Base-by-base conservation (phyloP, 345 rosid genomes). In the Psidium guajava region DNA sequence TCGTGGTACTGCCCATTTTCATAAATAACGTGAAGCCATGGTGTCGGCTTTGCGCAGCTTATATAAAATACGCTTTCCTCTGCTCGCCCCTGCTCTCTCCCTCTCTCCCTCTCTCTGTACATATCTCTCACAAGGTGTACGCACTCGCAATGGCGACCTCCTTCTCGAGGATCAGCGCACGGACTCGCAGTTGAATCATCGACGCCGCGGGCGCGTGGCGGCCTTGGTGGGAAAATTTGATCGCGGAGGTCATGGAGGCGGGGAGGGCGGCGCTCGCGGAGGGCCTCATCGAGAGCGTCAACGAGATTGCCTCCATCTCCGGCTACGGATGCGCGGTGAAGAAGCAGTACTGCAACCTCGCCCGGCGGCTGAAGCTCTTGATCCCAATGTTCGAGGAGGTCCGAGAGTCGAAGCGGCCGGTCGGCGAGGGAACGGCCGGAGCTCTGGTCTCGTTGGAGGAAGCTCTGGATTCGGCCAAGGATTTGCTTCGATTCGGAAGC, bases 371-470 rank as follows among this genome's bases (percentile, higher is more conserved):
- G 90, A 96, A 94, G 94, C 90, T 96, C 32, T 89, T 96, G 88
- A 90, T 91, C 86, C 98, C 98, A 85, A 90, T 96, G 95, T 96
- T 96, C 83, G 98, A 96, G 87, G 98, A 96, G 91, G 91, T 96
- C 82, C 86, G 91, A 84, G 98, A 95, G 24, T 90, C 89, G 86
- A 91, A 90, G 86, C 94, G 89, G 59, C 87, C 91, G 85, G 89
- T 96, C 82, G 86, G 89, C 49, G 91, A 89, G n/a, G 93, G 89
- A 81, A 87, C 92, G 57, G 36, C 87, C 28, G 74, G 32, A 77
- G 90, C 89, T 84, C 89, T 96, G 86, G 86, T 87, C 10, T 83
- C 86, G 47, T 85, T 96, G 84, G 92, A 90, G 87, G 92, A 88
- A 20, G 91, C 98, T 49, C 87, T 96, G 84, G 73, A 49, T 82